A percentile compares a stretch with the other conserved stretches of the same genome.
Conservation (phyloP, 495 filamentous ascomycete genomes). For the Chaetomidium leptoderma region DNA sequence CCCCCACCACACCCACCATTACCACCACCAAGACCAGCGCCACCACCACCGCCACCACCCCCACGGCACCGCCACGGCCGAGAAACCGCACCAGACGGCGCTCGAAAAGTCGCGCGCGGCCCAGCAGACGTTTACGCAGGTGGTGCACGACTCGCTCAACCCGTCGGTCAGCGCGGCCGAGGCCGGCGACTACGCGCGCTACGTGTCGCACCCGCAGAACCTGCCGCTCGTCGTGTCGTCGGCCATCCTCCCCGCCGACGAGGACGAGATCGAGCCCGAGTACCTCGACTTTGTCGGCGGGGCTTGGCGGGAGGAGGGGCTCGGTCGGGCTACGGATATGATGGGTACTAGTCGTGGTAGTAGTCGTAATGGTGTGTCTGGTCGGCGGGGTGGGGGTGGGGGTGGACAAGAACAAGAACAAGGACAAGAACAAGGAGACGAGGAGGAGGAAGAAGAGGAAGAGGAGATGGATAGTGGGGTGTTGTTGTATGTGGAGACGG, state of each 20-base stretch:
- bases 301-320: slow-evolving; percentile 42
- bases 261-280: slow-evolving; percentile 55
- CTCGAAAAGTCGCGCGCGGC: slow-evolving; percentile 65
- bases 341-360: no score
- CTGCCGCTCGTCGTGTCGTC: slow-evolving; percentile 81
- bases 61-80: no score
- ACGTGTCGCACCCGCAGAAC: slow-evolving; percentile 84
- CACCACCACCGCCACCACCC: not conserved
- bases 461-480: slow-evolving; percentile 70
- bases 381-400: not conserved
- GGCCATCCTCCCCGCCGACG: slow-evolving; percentile 55
- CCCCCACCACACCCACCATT: slow-evolving; percentile 5
- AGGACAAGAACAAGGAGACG: not conserved
- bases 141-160: slow-evolving; percentile 73
- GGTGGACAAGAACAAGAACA: not conserved
- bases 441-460: slow-evolving; percentile 51
- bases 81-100: slow-evolving; percentile 39
- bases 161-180: slow-evolving; percentile 70
- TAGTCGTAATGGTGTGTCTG: not conserved
- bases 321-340: slow-evolving; percentile 16
- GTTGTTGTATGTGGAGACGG: slow-evolving; percentile 67
- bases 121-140: slow-evolving; percentile 82
- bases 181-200: slow-evolving; percentile 80
- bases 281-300: slow-evolving; percentile 70
- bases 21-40: not conserved